Percentiles rank a stretch among this genome's conserved stretches.
Evolutionary conservation across 345 rosid species (phyloP).

Genomic region (Populus davidiana): DNA sequence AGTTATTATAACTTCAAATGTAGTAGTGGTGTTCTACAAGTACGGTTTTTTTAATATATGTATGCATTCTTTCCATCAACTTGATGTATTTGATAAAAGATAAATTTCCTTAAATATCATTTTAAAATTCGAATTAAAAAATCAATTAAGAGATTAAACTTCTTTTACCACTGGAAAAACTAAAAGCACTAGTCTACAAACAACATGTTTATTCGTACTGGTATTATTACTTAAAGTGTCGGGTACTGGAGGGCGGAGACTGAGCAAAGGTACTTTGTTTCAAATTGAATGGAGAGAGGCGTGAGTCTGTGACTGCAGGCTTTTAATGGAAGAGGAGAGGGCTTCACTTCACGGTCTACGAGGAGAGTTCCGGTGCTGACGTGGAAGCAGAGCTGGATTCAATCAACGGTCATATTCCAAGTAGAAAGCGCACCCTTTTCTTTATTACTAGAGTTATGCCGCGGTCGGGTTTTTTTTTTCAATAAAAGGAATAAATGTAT

Average conservation of each 20-base stretch:
- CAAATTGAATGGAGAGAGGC: neutral
- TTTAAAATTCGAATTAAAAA: too few relatives aligned
- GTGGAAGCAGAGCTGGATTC: neutral
- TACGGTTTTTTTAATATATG: too few relatives aligned
- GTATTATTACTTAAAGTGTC: neutral
- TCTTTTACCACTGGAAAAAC: neutral
- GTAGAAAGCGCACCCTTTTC: neutral
- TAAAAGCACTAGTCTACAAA: neutral
- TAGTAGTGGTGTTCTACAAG: too few relatives aligned
- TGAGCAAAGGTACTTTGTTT: neutral
- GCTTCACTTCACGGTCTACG: constrained; percentile 17
- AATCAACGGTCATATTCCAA: constrained; percentile 14
- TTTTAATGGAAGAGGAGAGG: neutral
- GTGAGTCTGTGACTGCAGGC: neutral
- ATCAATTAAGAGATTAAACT: too few relatives aligned
- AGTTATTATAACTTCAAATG: too few relatives aligned
- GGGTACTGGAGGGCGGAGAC: constrained; percentile 16
- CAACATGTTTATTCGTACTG: neutral
- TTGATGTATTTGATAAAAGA: too few relatives aligned
- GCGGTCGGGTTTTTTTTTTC: too few relatives aligned
- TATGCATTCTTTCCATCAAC: too few relatives aligned
- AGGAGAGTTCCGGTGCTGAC: constrained; percentile 14
- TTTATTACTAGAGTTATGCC: too few relatives aligned
- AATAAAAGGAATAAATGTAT: too few relatives aligned
- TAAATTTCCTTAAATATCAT: too few relatives aligned